Evolutionary conservation across 495 filamentous ascomycete species (phyloP), one percentile per base, ranked within the genome.

Genomic region (Neurospora sp.): DNA sequence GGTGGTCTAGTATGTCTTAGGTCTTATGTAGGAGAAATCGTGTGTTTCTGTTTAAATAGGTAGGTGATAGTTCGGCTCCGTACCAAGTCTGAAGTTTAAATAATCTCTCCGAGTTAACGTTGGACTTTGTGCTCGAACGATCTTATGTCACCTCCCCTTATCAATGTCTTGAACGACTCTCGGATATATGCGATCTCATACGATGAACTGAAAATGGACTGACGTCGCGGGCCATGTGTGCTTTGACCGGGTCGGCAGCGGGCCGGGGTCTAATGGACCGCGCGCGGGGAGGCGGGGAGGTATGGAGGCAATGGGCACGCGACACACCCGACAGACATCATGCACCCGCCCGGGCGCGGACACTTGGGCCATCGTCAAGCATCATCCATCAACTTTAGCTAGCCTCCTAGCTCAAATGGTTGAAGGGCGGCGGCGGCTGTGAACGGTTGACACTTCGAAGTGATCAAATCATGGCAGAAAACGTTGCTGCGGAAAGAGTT

Each of bases 151-250:
- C 54, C 54, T 62, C 27, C 27, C 54, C 12, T 31, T 35, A 35
- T 31, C 31, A 31, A 27, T 27, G 27, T 27, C 27, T 27, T 27
- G 27, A 27, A 27, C 27, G 27, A 27, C 27, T 27, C 27, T 27
- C 31, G 5, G 54, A 62, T 12, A 62, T 62, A 8, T 35, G 54
- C 54, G 27, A 35, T 62, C 54, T 35, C 54, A 66, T 66, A 66
- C 54, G 54, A 66, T 66, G 27, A 66, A 66, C 14, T 27, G 54
- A 35, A 16, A 18, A 66, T 66, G 27, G 54, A 66, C 27, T 66
- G 54, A 66, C 54, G 54, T 66, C 14, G 54, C 54, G 27, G 12
- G 27, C 54, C 54, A 35, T 62, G 7, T 16, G 86, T 87, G 39
- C 76, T 85, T 59, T 27, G 48, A 59, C 20, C 20, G 20, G 48